Conservation (phyloP, 2,329 filamentous ascomycete species). For the Fusarium guadeloupense region DNA sequence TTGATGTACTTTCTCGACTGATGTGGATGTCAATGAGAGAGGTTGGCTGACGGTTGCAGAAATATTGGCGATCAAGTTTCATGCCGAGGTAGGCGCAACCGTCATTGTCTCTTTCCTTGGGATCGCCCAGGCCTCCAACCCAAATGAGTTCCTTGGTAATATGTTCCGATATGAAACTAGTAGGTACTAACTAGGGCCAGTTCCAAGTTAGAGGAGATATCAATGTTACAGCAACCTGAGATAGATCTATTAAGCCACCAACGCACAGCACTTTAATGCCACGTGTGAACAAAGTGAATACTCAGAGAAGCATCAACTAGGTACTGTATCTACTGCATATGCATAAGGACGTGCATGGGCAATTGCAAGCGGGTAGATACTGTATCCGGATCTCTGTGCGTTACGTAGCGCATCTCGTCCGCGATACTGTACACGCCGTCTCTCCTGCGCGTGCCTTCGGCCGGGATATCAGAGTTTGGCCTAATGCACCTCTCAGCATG, state of each 20-base stretch:
- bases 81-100: constrained; percentile 3
- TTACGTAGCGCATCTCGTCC: constrained; percentile 5
- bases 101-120: constrained; percentile 23
- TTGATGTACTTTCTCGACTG: too few relatives aligned
- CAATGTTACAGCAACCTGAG: too few relatives aligned
- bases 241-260: not conserved
- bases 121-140: too few relatives aligned
- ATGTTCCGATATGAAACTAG: constrained; percentile 1
- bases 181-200: not conserved
- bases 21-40: too few relatives aligned
- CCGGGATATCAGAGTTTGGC: constrained; percentile 30
- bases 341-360: constrained; percentile 19
- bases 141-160: too few relatives aligned
- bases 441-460: constrained; percentile 10
- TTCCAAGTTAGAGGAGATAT: too few relatives aligned
- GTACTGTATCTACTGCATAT: not conserved
- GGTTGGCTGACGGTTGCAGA: too few relatives aligned
- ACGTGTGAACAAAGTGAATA: constrained; percentile 22
- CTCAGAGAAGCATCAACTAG: constrained; percentile 12
- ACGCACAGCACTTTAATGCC: constrained; percentile 21
- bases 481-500: constrained; percentile 21
- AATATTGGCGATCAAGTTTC: not conserved
- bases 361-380: constrained; percentile 4
- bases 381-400: constrained; percentile 14
- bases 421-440: too few relatives aligned